Base-by-base conservation (phyloP, 148 eudicot genomes). In the Rhododendron vialii region DNA sequence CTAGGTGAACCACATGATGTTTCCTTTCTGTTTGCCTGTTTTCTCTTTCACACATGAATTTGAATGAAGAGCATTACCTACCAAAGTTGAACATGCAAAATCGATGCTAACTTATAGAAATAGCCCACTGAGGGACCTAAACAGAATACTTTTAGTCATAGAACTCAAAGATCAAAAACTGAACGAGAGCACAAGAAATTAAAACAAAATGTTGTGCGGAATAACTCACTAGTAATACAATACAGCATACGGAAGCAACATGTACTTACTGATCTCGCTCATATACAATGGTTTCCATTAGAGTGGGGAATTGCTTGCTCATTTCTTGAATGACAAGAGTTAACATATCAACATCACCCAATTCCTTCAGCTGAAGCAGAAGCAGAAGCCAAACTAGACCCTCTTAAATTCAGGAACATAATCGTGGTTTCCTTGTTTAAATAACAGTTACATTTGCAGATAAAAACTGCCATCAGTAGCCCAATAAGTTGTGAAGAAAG, bases 311-410 rank as follows among this genome's bases (percentile, higher is more conserved):
- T 73, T 93, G 87, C 90, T 95, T 97, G 92, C 98, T 97, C 96
- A 97, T 91, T 91, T 97, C 98, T 93, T 95, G 94, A 89, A 95
- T 94, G 85, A 94, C 94, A 36, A 95, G 96, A 67, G 99, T 97
- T 89, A 97, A 84, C 99, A 97, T 94, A 87, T 97, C 99, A 79
- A 86, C 92, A 86, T 97, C 98, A 88, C 94, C 91, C 96, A 97
- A 91, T 84, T 95, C 98, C 89, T 95, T 93, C 87, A 97, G 88
- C 99, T 97, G 89, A 84, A 86, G 73, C 76, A n/a, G n/a, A n/a
- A n/a, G n/a, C n/a, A 89, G 86, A 86, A 55, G 89, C 41, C 80
- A 57, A 61, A 82, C 90, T 82, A 90, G 45, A 78, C 59, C 22
- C 78, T 76, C 83, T 55, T 67, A 80, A 84, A 35, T 61, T 41